Evolutionary conservation across 345 rosid genomes (phyloP), one percentile per base, ranked within the genome.

Genomic region (Dovyalis caffra): DNA sequence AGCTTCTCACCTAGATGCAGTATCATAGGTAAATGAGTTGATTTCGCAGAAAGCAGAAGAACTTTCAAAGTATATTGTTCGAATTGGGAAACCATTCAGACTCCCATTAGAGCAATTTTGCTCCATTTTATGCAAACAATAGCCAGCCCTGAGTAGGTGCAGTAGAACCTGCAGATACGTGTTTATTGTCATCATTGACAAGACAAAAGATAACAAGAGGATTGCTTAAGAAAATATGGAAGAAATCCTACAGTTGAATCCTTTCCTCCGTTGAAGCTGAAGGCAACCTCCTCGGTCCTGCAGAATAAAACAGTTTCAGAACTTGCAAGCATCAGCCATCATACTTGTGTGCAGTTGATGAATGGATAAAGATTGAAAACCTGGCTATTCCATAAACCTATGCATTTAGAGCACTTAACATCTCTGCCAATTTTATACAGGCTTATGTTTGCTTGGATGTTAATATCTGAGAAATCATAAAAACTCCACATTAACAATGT

Each of bases 211-310:
- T 64, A 64, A 69, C 29, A 43, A 64, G 53, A 34, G 21, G 62
- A 40, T 58, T 75, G 49, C 26, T 73, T 56, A 56, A 71, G 62
- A 66, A 61, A 75, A 5, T 43, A 73, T n/a, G 72, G 53, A 43
- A 29, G 66, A 49, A 37, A 78, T 85, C 97, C 87, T 85, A 95
- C 99, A 70, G 93, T 95, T 32, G 98, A 93, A 83, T 95, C 99
- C 78, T 95, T 95, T 75, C 99, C 99, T 76, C 99, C 99, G 79
- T 95, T 95, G 82, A 95, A 95, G 82, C 99, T 95, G 85, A 95
- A 93, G 38, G 99, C 93, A 62, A 93, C 91, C 91, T 95, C 99
- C 84, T 93, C 98, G 67, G 80, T 83, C 64, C 99, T 95, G 89
- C 79, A 7, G 31, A 69, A 10, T 34, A 72, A 78, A 77, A 69